Percentiles rank a stretch among this genome's conserved stretches.
Evolutionary conservation across 768 basidiomycete species (phyloP).

Genomic region (Podaxis sp.): DNA sequence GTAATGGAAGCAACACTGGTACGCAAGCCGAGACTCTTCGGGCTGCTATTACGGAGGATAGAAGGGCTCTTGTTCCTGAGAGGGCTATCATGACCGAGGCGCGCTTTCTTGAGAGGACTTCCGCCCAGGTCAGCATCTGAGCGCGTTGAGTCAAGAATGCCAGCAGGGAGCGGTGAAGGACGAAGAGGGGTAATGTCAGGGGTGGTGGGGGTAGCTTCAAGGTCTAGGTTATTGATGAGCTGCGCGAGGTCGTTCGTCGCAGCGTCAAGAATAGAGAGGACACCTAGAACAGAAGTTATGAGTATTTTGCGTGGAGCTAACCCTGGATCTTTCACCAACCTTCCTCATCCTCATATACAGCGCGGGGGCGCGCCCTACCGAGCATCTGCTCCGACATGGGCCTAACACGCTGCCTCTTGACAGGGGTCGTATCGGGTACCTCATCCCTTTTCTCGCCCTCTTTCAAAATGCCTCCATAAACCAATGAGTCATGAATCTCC

Average conservation of each 20-base stretch:
- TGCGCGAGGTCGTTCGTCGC: slow-evolving; percentile 80
- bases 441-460: slow-evolving; percentile 19
- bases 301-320: neutral
- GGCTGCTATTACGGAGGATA: neutral
- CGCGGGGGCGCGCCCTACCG: slow-evolving; percentile 45
- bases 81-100: slow-evolving; percentile 33
- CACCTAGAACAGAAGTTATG: slow-evolving; percentile 35
- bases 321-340: slow-evolving; percentile 33
- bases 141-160: slow-evolving; percentile 8
- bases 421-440: slow-evolving; percentile 34
- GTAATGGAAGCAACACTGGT: slow-evolving; percentile 37
- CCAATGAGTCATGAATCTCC: slow-evolving; percentile 20
- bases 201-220: slow-evolving; percentile 70
- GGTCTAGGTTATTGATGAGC: slow-evolving; percentile 77
- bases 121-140: slow-evolving; percentile 15
- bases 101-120: slow-evolving; percentile 39
- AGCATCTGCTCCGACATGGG: slow-evolving; percentile 68
- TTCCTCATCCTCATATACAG: slow-evolving; percentile 54
- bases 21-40: slow-evolving; percentile 33
- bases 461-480: slow-evolving; percentile 18
- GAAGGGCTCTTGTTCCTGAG: slow-evolving; percentile 26
- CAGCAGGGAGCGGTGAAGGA: slow-evolving; percentile 29
- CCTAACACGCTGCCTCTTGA: slow-evolving; percentile 48
- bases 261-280: slow-evolving; percentile 70
- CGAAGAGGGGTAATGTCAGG: slow-evolving; percentile 48